Evolutionary conservation across 139 green algal species (phyloP).

Genomic region (Raphidocelis subcapitata): DNA sequence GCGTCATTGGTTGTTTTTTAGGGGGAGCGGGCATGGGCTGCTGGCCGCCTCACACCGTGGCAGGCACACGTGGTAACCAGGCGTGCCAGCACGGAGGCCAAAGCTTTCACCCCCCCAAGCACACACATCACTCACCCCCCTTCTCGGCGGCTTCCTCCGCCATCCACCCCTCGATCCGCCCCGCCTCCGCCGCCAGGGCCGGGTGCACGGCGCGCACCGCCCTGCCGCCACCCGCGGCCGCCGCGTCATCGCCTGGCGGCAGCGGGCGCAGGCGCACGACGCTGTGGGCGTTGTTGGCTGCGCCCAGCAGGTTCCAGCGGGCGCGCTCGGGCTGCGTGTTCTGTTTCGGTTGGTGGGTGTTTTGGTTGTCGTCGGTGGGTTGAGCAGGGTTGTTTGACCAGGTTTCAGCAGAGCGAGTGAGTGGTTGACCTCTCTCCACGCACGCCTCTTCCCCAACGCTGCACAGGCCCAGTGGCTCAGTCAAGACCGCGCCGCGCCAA

Average conservation of each 20-base stretch:
- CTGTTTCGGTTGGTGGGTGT: too few relatives aligned
- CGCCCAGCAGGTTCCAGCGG: too few relatives aligned
- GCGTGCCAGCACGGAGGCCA: background rate
- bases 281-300: too few relatives aligned
- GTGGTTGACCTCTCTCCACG: background rate
- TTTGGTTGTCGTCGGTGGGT: constrained; percentile 99
- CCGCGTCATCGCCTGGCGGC: too few relatives aligned
- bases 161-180: too few relatives aligned
- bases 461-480: background rate
- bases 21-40: too few relatives aligned
- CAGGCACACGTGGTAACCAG: background rate
- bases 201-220: too few relatives aligned
- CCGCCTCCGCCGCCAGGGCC: too few relatives aligned
- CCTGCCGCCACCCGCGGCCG: too few relatives aligned
- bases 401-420: background rate
- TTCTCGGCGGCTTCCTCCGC: constrained; percentile 62
- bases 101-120: background rate
- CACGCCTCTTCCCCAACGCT: background rate
- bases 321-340: too few relatives aligned
- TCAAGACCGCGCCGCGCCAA: constrained; percentile 10
- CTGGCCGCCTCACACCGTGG: background rate
- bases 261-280: too few relatives aligned
- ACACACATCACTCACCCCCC: constrained; percentile 6
- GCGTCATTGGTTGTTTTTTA: too few relatives aligned
- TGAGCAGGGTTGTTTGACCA: constrained; percentile 82